A percentile compares a stretch with the other conserved stretches of the same genome.
phyloP scores from a whole-genome alignment of 805 yeast genomes.

The Saccharomycopsis fermentans region DNA sequence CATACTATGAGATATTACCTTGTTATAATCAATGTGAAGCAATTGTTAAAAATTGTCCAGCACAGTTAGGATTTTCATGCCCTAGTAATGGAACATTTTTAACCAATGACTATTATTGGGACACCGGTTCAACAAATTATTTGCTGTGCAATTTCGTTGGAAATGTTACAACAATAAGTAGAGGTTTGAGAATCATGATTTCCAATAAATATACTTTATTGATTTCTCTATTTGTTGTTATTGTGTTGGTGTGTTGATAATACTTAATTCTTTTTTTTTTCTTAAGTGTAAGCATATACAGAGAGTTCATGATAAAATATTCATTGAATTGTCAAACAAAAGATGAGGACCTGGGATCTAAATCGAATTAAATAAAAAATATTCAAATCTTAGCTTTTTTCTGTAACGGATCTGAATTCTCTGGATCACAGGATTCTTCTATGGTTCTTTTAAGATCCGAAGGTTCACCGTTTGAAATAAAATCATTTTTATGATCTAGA shows the following conservation, averaged over 20 bases:
- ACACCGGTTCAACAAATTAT: constrained; percentile 4
- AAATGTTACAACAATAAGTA: not conserved
- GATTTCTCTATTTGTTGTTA: not conserved
- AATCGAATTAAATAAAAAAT: no score
- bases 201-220: not conserved
- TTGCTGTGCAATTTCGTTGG: constrained; percentile 16
- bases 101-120: constrained; percentile 13
- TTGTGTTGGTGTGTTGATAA: not conserved
- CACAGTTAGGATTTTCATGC: constrained; percentile 64
- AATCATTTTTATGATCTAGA: not conserved
- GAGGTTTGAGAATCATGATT: not conserved
- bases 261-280: not conserved
- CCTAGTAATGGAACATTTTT: constrained; percentile 32
- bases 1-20: constrained; percentile 76
- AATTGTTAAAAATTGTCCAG: constrained; percentile 76
- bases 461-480: no score
- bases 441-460: not conserved
- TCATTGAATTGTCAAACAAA: no score
- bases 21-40: constrained; percentile 74
- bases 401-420: not conserved
- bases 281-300: no score
- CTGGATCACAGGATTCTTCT: not conserved
- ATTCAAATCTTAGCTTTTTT: not conserved
- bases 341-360: no score
- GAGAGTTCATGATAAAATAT: no score